Evolutionary conservation across 2,329 filamentous ascomycete genomes (phyloP).

Genomic region (Blastomyces silverae): DNA sequence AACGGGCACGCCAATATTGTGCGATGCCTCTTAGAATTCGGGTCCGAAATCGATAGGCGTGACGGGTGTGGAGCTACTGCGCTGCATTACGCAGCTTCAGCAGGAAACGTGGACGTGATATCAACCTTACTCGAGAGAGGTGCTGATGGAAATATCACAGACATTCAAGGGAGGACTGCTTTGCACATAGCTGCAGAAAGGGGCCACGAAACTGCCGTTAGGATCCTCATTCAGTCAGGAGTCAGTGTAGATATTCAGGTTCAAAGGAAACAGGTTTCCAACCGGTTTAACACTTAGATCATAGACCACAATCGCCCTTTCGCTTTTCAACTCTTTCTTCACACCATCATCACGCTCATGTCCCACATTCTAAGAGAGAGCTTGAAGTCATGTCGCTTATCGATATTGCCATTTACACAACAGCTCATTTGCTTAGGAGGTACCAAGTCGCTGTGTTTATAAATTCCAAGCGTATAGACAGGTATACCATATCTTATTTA

Average conservation of each 20-base stretch:
- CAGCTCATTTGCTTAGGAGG: neutral
- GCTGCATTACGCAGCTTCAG: conserved; percentile 5
- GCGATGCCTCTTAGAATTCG: conserved; percentile 5
- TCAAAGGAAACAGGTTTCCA: neutral
- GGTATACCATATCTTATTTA: neutral
- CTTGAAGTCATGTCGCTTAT: neutral
- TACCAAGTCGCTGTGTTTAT: too few species aligned
- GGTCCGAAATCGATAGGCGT: neutral
- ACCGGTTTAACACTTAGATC: neutral
- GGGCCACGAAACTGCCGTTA: conserved; percentile 4
- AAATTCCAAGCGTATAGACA: neutral
- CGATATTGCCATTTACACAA: neutral
- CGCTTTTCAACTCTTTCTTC: neutral
- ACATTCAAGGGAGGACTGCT: neutral
- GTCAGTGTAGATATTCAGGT: conserved; percentile 8
- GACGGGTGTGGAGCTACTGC: conserved; percentile 2
- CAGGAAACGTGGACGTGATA: conserved; percentile 8
- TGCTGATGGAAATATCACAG: neutral
- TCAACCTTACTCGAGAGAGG: neutral
- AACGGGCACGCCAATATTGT: conserved; percentile 2
- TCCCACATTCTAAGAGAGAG: neutral
- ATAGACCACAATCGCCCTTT: neutral
- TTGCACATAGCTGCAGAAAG: conserved; percentile 7
- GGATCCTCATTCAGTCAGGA: conserved; percentile 2
- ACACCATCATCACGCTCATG: neutral